Conservation (phyloP, 805 yeast species). For the Nadsonia fulvescens region DNA sequence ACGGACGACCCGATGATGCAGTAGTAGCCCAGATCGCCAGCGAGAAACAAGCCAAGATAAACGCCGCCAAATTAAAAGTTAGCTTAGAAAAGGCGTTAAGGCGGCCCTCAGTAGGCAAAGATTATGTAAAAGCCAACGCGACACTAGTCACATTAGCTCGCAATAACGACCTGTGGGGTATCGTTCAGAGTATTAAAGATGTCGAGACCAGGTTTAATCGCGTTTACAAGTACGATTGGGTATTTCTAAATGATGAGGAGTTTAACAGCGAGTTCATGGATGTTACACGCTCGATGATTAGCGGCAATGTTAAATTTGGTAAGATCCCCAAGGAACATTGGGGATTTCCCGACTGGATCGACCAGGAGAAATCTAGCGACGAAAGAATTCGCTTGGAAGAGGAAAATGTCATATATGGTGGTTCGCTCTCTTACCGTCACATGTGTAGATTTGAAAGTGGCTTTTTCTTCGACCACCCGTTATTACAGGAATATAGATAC, state of each 20-base stretch:
- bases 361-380: constrained; percentile 43
- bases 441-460: constrained; percentile 91
- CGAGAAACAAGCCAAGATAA: no score
- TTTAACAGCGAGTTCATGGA: constrained; percentile 59
- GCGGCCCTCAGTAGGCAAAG: no score
- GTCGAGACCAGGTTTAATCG: constrained; percentile 73
- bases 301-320: constrained; percentile 64
- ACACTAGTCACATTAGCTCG: constrained; percentile 70
- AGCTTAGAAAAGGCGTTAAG: no score
- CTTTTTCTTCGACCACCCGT: constrained; percentile 64
- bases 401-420: constrained; percentile 42
- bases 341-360: constrained; percentile 76
- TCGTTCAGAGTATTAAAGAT: constrained; percentile 48
- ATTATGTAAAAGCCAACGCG: no score
- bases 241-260: constrained; percentile 68
- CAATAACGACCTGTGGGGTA: constrained; percentile 47
- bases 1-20: no score
- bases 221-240: constrained; percentile 75
- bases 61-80: no score
- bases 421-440: constrained; percentile 56
- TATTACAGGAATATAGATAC: constrained; percentile 62
- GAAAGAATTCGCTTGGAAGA: constrained; percentile 35
- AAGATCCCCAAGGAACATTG: constrained; percentile 62
- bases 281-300: constrained; percentile 37
- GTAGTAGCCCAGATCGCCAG: no score